These are phyloP conservation scores for Sanghuangporus baumii DNA, from an alignment of 1,284 basidiomycete species.

Conservation along the genomic window DNA sequence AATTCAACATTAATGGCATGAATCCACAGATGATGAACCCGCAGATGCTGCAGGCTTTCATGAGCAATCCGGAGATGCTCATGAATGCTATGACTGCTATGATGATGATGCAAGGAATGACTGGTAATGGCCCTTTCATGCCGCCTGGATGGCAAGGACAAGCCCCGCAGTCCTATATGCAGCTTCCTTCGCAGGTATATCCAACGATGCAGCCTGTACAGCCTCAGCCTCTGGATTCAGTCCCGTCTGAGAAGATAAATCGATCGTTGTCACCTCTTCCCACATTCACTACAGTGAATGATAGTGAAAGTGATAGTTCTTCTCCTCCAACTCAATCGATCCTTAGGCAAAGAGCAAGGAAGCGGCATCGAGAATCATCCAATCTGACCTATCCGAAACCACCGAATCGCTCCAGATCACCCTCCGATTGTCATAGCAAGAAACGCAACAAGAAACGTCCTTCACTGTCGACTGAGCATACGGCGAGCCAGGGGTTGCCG, in stretches of 20 bases:
- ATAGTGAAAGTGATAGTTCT: slow-evolving; percentile 3
- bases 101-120: slow-evolving; percentile 4
- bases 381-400: background rate
- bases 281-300: background rate
- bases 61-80: background rate
- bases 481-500: background rate
- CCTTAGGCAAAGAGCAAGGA: slow-evolving; percentile 8
- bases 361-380: background rate
- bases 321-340: background rate
- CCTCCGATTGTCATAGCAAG: background rate
- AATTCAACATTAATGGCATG: background rate
- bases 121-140: background rate
- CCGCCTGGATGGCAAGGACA: background rate
- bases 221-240: background rate
- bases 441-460: background rate
- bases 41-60: background rate
- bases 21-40: background rate
- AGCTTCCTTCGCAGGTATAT: background rate
- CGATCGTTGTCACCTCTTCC: background rate
- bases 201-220: background rate
- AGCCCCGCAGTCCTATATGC: background rate
- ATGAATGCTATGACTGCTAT: background rate
- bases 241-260: background rate
- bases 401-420: background rate
- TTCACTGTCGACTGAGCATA: background rate